Evolutionary conservation across 768 basidiomycete genomes (phyloP), one percentile per base, ranked within the genome.

Genomic region (Multifurca ochricompacta): DNA sequence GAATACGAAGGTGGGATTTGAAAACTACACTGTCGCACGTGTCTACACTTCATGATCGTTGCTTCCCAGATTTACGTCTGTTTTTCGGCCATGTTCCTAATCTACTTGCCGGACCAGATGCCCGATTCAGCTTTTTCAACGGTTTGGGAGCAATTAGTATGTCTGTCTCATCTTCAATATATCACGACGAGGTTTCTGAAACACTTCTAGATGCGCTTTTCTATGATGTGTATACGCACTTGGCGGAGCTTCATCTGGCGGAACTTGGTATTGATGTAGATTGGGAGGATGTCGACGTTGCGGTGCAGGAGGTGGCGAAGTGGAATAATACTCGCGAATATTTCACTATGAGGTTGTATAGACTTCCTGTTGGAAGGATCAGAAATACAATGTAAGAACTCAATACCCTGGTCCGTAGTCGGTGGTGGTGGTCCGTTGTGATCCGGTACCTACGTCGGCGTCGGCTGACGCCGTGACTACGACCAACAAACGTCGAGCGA

Each of bases 41-140:
- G 9, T 19, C 19, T n/a, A 14, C 21, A 19, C 3, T 27, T 8
- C 39, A 41, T 19, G 18, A 35, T 25, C n/a, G 51, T 19, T 44
- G 6, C 16, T 21, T 56, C 50, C 14, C 53, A 74, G 86, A 86
- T 58, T 76, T 98, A 35, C 80, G 79, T 61, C 71, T 73, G 28
- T 95, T 98, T 71, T 97, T 99, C 68, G 80, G 82, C 51, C 72
- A 77, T 41, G 68, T 96, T 2, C 91, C 90, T 3, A 76, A 87
- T 62, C 74, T 99, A 4, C 73, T 97, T 14, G 75, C 76, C 19
- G 82, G 82, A 13, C 77, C 81, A n/a, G 74, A 82, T 13, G 85
- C 87, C n/a, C 75, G 81, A 14, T 89, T 94, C 66, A 86, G 91
- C 56, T 99, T 98, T 71, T 99, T 98, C 77, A 91, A 99, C 64